Conservation (phyloP, 2,329 filamentous ascomycete species). For the Botrytis medusae region DNA sequence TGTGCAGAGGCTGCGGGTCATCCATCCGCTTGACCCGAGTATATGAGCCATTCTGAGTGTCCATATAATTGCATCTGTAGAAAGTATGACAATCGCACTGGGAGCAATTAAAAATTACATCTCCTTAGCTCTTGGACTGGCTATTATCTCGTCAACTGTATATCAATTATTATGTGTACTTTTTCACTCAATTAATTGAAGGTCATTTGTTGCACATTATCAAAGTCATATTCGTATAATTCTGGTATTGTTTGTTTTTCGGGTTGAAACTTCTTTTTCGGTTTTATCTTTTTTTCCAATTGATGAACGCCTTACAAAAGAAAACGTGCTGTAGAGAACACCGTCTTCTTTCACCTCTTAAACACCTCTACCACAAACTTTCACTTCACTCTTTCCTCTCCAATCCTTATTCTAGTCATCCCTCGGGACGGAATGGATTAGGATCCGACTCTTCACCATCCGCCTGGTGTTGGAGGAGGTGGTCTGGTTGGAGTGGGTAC, state of each 20-base stretch:
- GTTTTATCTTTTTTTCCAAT: not conserved
- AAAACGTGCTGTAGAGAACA: not conserved
- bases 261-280: not conserved
- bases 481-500: not conserved
- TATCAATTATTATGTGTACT: not conserved
- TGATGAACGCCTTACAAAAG: not conserved
- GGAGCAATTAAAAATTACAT: too few species aligned
- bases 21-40: not conserved
- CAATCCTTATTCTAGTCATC: not conserved
- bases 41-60: not conserved
- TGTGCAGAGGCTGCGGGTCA: not conserved
- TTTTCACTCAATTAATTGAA: not conserved
- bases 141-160: not conserved
- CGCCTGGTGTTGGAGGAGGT: not conserved
- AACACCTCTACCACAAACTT: not conserved
- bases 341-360: not conserved
- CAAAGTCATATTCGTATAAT: not conserved
- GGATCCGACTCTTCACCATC: not conserved
- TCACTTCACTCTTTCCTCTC: not conserved
- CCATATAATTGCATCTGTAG: not conserved
- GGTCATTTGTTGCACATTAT: not conserved
- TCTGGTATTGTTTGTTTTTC: not conserved
- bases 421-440: not conserved
- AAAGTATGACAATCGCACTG: not conserved
- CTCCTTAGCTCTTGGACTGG: too few species aligned